Base-by-base conservation (phyloP, 2,329 filamentous ascomycete genomes). In the Phyllosticta citriasiana region DNA sequence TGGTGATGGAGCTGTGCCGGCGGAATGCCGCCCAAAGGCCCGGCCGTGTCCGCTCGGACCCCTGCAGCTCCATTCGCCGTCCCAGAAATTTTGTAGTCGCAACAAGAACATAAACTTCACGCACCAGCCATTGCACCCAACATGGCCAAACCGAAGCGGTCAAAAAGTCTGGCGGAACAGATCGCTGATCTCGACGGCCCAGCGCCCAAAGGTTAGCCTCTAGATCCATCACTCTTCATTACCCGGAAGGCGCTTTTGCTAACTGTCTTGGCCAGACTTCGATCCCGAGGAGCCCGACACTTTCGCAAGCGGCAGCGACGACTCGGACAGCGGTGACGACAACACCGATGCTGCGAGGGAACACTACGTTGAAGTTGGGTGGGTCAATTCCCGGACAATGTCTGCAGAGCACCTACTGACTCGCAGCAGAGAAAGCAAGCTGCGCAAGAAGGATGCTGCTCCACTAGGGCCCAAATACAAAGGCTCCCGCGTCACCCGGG, bases 281-380 rank as follows among this genome's bases (percentile, higher is more conserved):
- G 91, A 96, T 71, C 89, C 89, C 0, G 91, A 95, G 77, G 84
- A 84, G 61, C 75, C 82, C 59, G 77, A 83, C 66, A 83, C 85
- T 64, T 78, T 77, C 19, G 80, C 80, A 16, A 74, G 75, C 64
- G 80, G 80, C n/a, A 81, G 80, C 61, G 82, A 82, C 60, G 83
- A 82, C 53, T 79, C 74, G 14, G 81, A 78, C 57, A 83, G 80
- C 53, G 80, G 74, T 4, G 75, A 73, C 24, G 76, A 76, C 4
- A 50, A 53, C 53, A 16, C 14, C 35, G 16, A 82, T 63, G 80
- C 80, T 10, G 91, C 88, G 22, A 88, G 92, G 33, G 93, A 96
- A 68, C 93, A 97, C 72, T 97, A 97, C 71, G 82, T 88, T 53
- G 75, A 82, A 58, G 89, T 96, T 33, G 88, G 87, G 80, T 88